phyloP scores from a whole-genome alignment of 108 stramenopile genomes.

The Parmales sp. region DNA sequence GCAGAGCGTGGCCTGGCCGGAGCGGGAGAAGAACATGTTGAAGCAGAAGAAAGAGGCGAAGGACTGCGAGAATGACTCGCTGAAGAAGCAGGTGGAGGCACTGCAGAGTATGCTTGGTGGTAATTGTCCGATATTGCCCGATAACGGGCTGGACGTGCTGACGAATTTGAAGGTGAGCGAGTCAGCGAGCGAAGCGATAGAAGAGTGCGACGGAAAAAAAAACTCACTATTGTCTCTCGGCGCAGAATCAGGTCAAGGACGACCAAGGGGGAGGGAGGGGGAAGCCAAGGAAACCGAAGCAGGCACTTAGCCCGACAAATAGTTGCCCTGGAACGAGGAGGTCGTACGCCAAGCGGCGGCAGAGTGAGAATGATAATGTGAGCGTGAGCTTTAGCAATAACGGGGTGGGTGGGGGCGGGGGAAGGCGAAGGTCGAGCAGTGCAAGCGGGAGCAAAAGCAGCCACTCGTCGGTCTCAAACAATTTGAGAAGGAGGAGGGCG shows the following conservation, averaged over 20 bases:
- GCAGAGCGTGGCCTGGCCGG: constrained; percentile 4
- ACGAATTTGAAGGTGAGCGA: not conserved
- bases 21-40: constrained; percentile 9
- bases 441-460: not conserved
- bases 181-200: too few species aligned
- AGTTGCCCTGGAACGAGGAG: not conserved
- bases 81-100: constrained; percentile 10
- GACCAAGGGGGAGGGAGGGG: not conserved
- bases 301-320: not conserved
- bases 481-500: not conserved
- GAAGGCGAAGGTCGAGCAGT: not conserved
- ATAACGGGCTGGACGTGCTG: constrained; percentile 3
- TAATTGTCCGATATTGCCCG: not conserved
- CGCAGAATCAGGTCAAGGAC: not conserved
- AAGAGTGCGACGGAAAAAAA: too few species aligned
- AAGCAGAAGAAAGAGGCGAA: not conserved
- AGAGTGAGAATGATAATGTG: too few species aligned
- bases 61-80: not conserved
- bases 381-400: too few species aligned
- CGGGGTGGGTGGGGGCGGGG: too few species aligned
- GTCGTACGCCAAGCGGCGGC: too few species aligned
- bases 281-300: not conserved
- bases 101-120: not conserved
- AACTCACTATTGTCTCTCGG: too few species aligned
- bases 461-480: not conserved